Evolutionary conservation across 257 asterid genomes (phyloP).

Genomic region (Buddleja alternifolia): DNA sequence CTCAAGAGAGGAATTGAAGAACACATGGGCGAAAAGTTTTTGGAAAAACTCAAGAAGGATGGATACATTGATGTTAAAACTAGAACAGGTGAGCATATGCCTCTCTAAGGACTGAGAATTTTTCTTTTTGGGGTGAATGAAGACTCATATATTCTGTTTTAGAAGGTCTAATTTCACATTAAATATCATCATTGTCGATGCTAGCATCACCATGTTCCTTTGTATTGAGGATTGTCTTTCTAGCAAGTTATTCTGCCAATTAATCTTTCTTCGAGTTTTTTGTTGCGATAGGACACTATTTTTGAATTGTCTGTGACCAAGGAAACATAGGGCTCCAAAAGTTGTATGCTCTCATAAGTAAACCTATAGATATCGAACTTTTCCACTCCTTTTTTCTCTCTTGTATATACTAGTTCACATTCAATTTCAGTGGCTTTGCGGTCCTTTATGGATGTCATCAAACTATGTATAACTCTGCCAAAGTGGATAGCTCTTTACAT

Average conservation of each 20-base stretch:
- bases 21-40: constrained; percentile 56
- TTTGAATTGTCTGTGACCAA: background rate
- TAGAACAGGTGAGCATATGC: constrained; percentile 47
- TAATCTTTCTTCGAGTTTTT: background rate
- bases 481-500: background rate
- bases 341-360: background rate
- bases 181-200: background rate
- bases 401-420: background rate
- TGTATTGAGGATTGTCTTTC: background rate
- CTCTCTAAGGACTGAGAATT: no score
- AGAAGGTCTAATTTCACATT: background rate
- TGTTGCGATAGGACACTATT: background rate
- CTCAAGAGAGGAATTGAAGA: constrained; percentile 72
- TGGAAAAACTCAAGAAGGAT: constrained; percentile 67
- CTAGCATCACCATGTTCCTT: background rate
- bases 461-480: background rate
- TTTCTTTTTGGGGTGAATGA: no score
- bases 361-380: background rate
- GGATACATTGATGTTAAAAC: constrained; percentile 68
- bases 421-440: background rate
- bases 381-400: background rate
- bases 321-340: background rate
- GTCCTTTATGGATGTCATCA: background rate
- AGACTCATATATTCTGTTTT: no score
- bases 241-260: background rate